Conservation (phyloP, 495 filamentous ascomycete genomes). For the Amphirosellinia nigrospora region DNA sequence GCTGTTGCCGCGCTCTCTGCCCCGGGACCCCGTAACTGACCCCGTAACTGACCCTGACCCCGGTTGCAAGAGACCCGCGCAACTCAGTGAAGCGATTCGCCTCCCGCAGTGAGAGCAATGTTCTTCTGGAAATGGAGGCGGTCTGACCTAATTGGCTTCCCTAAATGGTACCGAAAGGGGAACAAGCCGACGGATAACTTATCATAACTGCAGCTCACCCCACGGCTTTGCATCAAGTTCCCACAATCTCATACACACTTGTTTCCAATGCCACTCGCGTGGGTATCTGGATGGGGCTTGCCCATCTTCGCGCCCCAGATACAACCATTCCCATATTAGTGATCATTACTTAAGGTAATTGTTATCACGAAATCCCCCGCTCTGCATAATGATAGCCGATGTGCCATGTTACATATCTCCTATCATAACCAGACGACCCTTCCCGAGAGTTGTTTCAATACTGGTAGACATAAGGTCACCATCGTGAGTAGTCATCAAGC, state of each 20-base stretch:
- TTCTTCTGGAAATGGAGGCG: conserved; percentile 12
- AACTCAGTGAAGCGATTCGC: not conserved
- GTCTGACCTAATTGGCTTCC: conserved; percentile 21
- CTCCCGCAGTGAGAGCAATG: not conserved
- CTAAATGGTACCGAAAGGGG: not conserved
- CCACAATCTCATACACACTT: conserved; percentile 2
- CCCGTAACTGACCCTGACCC: not conserved
- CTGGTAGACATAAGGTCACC: not conserved
- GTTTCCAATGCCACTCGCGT: conserved; percentile 11
- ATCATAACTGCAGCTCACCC: conserved; percentile 19
- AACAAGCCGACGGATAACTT: conserved; percentile 8
- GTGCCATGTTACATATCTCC: not conserved
- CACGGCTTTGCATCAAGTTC: conserved; percentile 16
- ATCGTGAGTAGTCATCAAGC: not conserved
- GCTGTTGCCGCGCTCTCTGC: not conserved
- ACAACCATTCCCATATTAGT: not conserved
- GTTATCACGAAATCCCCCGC: not conserved
- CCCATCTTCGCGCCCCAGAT: not conserved
- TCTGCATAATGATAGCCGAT: not conserved
- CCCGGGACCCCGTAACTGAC: not conserved
- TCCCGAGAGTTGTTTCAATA: not conserved
- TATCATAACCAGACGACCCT: not conserved
- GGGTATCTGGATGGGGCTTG: conserved; percentile 13
- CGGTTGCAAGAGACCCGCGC: not conserved
- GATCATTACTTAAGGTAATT: conserved; percentile 1